Evolutionary conservation across 805 yeast species (phyloP).

Genomic region (Ogataea siamensis): DNA sequence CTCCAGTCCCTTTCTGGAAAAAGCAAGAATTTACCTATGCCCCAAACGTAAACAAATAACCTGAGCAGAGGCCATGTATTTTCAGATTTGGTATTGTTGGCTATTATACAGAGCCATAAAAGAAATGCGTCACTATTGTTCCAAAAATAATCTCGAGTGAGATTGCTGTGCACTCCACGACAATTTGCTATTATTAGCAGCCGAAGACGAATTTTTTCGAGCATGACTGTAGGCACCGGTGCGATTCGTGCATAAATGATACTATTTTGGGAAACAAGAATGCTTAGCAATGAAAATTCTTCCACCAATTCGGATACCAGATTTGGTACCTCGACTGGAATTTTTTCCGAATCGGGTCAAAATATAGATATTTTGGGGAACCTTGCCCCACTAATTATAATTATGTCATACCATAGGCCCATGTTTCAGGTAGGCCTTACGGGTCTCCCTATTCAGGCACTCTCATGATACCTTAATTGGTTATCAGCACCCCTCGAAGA

Average conservation of each 20-base stretch:
- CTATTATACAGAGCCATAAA: conserved; percentile 3
- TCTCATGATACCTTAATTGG: not conserved
- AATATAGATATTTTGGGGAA: conserved; percentile 1
- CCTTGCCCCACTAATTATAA: not conserved
- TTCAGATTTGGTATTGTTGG: not conserved
- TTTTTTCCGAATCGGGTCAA: not conserved
- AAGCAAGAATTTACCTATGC: conserved; percentile 10
- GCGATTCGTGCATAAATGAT: not conserved
- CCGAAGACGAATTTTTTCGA: not conserved
- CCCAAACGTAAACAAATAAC: conserved; percentile 18
- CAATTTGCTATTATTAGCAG: conserved; percentile 7
- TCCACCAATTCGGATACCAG: not conserved
- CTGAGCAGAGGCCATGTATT: conserved; percentile 5
- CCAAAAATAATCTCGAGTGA: conserved; percentile 2
- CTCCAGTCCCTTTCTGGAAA: conserved; percentile 11
- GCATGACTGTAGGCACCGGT: not conserved
- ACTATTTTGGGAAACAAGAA: conserved; percentile 2
- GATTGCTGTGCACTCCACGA: conserved; percentile 9
- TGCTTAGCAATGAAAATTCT: not conserved
- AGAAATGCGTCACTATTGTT: not conserved
- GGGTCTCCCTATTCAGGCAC: not conserved
- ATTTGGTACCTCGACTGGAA: not conserved
- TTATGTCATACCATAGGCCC: not conserved
- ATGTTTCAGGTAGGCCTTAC: not conserved
- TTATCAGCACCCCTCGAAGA: not conserved